Conservation (phyloP, 2,329 filamentous ascomycete genomes). For the Phialemoniopsis sp. region DNA sequence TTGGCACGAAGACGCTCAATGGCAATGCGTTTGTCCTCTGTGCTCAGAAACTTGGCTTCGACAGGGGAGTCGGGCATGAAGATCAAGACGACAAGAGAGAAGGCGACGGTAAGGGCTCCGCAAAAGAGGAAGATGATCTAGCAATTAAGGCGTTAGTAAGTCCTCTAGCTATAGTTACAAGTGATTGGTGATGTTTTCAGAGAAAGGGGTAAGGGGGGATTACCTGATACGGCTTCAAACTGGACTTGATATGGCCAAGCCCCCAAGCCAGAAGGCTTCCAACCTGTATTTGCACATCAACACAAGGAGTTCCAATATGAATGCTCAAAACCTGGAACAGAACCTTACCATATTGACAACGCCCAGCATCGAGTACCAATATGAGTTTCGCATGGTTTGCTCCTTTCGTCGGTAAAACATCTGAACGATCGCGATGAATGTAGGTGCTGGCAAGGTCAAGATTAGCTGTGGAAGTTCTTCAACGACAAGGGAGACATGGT, state of each 20-base stretch:
- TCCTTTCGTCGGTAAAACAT: constrained; percentile 51
- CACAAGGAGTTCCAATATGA: no score
- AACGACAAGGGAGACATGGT: no score
- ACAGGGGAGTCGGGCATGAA: constrained; percentile 50
- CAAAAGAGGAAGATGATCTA: constrained; percentile 57
- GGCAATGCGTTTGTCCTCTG: constrained; percentile 62
- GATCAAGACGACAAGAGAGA: constrained; percentile 56
- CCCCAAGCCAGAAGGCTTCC: constrained; percentile 55
- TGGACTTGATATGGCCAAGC: constrained; percentile 50
- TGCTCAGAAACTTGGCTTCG: constrained; percentile 47
- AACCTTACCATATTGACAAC: constrained; percentile 52
- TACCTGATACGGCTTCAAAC: constrained; percentile 26
- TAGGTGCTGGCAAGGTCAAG: no score
- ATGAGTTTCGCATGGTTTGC: constrained; percentile 58
- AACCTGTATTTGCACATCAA: constrained; percentile 42
- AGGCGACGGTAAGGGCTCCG: constrained; percentile 57
- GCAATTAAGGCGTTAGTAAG: no score
- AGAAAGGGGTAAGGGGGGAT: no score
- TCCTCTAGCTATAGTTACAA: no score
- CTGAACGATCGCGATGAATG: constrained; percentile 54
- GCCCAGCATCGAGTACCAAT: constrained; percentile 62
- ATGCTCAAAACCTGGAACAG: no score
- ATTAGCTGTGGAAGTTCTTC: no score
- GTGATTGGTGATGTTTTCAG: no score
- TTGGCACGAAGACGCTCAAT: constrained; percentile 70